A percentile compares a stretch with the other conserved stretches of the same genome.
Evolutionary conservation across 2,329 filamentous ascomycete species (phyloP).

Genomic region (Phialophora tarda): DNA sequence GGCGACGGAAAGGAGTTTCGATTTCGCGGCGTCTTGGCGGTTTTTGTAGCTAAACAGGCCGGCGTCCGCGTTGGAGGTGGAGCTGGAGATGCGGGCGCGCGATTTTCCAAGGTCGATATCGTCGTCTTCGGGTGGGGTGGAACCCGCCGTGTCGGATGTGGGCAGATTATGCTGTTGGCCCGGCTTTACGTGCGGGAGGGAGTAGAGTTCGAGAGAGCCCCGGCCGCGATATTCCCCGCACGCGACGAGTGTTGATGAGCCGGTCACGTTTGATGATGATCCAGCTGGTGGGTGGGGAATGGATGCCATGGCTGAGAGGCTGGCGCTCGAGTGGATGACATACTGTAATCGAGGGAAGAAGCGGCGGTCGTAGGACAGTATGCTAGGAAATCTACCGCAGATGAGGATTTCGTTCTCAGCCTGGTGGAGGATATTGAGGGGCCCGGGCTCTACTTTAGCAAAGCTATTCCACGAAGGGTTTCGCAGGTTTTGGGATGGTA

Average conservation of each 20-base stretch:
- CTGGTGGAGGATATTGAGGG: conserved; percentile 80
- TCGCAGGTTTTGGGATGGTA: conserved; percentile 21
- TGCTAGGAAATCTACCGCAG: conserved; percentile 84
- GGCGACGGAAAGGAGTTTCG: conserved; percentile 80
- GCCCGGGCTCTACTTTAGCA: conserved; percentile 78
- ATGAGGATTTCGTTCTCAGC: conserved; percentile 82
- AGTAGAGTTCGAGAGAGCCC: conserved; percentile 85
- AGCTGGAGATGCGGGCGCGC: not conserved
- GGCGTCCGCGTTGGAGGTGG: conserved; percentile 1
- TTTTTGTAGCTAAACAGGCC: conserved; percentile 67
- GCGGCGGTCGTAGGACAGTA: conserved; percentile 86
- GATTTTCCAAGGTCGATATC: conserved; percentile 8
- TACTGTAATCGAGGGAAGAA: conserved; percentile 78
- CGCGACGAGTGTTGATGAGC: conserved; percentile 71
- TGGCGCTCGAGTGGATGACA: conserved; percentile 82
- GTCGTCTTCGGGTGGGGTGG: conserved; percentile 20
- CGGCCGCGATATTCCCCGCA: conserved; percentile 91
- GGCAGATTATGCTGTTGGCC: not conserved
- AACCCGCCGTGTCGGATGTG: not conserved
- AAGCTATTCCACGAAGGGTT: conserved; percentile 53
- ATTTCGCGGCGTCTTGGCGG: conserved; percentile 78
- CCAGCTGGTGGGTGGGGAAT: conserved; percentile 67
- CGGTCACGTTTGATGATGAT: conserved; percentile 48
- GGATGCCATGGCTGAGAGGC: conserved; percentile 67
- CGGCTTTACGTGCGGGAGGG: conserved; percentile 51